Evolutionary conservation across 352 stramenopile species (phyloP), one percentile per base, ranked within the genome.

Genomic region (Albugo candida): DNA sequence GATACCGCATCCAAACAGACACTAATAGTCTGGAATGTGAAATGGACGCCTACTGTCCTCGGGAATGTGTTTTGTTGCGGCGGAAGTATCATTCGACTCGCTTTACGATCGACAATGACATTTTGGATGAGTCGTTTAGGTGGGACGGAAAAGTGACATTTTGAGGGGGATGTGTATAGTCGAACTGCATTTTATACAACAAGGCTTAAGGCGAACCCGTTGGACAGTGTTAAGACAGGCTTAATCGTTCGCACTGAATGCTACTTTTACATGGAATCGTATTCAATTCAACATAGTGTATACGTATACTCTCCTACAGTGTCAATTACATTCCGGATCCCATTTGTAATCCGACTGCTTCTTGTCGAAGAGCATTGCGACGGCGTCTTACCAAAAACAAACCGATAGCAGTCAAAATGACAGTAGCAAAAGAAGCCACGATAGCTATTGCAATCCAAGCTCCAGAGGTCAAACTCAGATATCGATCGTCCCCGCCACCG

Each of bases 41-140:
- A 80, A 49, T 64, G 54, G 35, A 54, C 58, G 27, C 65, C 67
- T 17, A 60, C 65, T 1, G 39, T 48, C 0, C 34, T 63, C 13
- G 67, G 67, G 1, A 71, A 74, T 31, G 40, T 77, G 18, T 47
- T 75, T 3, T 68, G 63, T 47, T 80, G 67, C 20, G 67, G 67
- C 3, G 61, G 56, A 2, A 59, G 63, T 11, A 54, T 81, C 13
- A 41, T 63, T 37, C 64, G 65, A 14, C 40, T 73, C 12, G 41
- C 61, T 13, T 48, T 75, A 31, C 67, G 61, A 42, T 58, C 52
- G 16, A 44, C 52, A n/a, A 35, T 80, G 39, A 31, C 24, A 31
- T 31, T 31, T 10, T 31, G 24, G 24, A 31, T 31, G 24, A 31
- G 24, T 31, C 24, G 24, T 31, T 31, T 31, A 31, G 8, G 24